Percentiles rank a stretch among this genome's conserved stretches.
Evolutionary conservation across 225 moss, liverwort and hornwort genomes (phyloP).

Genomic region (Straminergon stramineum): DNA sequence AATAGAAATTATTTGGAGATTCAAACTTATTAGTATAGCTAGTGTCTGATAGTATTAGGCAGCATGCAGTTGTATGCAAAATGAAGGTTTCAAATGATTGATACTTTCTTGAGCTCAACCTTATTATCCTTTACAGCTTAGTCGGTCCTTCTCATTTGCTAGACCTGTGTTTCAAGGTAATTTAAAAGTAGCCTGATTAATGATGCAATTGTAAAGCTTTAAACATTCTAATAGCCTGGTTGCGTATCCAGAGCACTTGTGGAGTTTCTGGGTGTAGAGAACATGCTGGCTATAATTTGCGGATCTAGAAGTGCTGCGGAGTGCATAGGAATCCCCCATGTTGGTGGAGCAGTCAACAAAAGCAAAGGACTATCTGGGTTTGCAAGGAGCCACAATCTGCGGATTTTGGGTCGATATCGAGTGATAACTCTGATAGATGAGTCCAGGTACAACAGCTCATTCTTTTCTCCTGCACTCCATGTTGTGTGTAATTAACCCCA

Average conservation of each 20-base stretch:
- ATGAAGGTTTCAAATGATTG: not conserved
- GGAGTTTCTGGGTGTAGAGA: slow-evolving; percentile 17
- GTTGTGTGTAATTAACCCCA: not conserved
- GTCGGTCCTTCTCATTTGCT: not conserved
- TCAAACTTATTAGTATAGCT: not conserved
- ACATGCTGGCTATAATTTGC: slow-evolving; percentile 33
- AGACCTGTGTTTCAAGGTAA: not conserved
- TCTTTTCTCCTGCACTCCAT: not conserved
- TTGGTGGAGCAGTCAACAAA: not conserved
- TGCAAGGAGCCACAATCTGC: slow-evolving; percentile 4
- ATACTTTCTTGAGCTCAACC: not conserved
- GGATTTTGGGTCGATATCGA: slow-evolving; percentile 17
- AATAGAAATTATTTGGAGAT: not conserved
- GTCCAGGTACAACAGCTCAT: not conserved
- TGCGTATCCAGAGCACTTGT: slow-evolving; percentile 19
- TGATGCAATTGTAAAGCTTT: not conserved
- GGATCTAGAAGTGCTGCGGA: slow-evolving; percentile 9
- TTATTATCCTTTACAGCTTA: not conserved
- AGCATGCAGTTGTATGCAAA: not conserved
- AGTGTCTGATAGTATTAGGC: not conserved
- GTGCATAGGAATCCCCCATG: not conserved
- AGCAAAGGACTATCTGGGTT: slow-evolving; percentile 9
- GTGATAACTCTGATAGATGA: slow-evolving; percentile 5
- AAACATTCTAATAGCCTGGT: not conserved
- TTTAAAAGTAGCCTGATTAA: not conserved